Base-by-base conservation (phyloP, 768 basidiomycete genomes). In the Bullera alba region DNA sequence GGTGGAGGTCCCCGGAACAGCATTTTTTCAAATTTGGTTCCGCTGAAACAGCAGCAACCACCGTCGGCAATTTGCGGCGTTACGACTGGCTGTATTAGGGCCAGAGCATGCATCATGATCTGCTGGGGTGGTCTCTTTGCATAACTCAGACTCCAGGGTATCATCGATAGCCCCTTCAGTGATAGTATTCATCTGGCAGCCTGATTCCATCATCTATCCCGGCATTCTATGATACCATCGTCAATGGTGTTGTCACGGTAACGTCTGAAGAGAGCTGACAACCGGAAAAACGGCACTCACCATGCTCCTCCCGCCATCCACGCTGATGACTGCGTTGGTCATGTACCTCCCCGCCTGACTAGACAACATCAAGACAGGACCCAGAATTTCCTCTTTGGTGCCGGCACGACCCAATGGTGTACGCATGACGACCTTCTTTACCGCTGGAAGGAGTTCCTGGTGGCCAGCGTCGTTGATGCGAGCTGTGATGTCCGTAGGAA, bases 401-500 rank as follows among this genome's bases (percentile, higher is more conserved):
- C 63, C 63, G 4, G 42, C 52, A 25, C 63, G 54, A 27, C 63
- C n/a, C 27, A 43, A 10, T 22, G 38, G 38, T 22, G 38, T 41
- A 10, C 38, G 12, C 38, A 14, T 12, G 10, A 19, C 38, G 8
- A 41, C 38, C 38, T 41, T 41, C 21, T 41, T 19, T 19, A 19
- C 12, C 8, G 12, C 38, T 10, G 38, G 38, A 8, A 41, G 21
- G 38, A 41, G 38, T 22, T 41, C 21, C 12, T 8, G 38, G 8
- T 41, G 12, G 8, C 21, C 21, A 22, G 22, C 12, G 6, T 21
- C 50, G 17, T 36, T 22, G 17, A 16, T 15, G 29, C 36, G 42
- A 8, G 53, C 49, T 19, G 62, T 64, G 44, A 65, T 62, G 6
- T 59, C 58, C 7, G 53, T 46, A 1, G 60, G 57, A 51, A 62